phyloP scores from a whole-genome alignment of 805 yeast species.

The Saccharomycopsis sp. region DNA sequence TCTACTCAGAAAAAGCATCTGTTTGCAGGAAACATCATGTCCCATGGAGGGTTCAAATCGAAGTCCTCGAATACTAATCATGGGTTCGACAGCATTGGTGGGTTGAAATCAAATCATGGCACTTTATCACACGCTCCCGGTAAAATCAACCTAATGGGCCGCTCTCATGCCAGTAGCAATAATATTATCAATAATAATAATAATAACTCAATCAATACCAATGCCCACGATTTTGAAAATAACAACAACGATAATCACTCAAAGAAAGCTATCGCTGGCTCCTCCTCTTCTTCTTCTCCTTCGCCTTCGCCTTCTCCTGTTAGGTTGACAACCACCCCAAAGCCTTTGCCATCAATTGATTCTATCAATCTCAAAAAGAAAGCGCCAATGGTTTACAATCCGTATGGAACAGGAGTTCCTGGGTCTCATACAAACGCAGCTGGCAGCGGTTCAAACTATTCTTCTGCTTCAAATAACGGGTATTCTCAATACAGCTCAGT shows the following conservation, averaged over 20 bases:
- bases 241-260: too few species aligned
- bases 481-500: background rate
- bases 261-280: too few species aligned
- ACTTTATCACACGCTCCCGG: slow-evolving; percentile 18
- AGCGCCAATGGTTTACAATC: slow-evolving; percentile 12
- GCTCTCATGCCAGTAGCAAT: background rate
- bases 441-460: slow-evolving; percentile 3
- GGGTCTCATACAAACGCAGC: too few species aligned
- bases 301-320: too few species aligned
- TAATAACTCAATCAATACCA: background rate
- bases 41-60: too few species aligned
- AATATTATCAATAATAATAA: background rate
- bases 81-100: too few species aligned
- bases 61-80: too few species aligned
- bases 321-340: background rate
- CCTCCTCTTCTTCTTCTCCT: too few species aligned
- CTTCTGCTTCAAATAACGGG: slow-evolving; percentile 4
- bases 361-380: slow-evolving; percentile 8
- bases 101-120: slow-evolving; percentile 4
- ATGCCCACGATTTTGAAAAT: background rate
- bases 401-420: slow-evolving; percentile 17
- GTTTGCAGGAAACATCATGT: too few species aligned
- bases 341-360: slow-evolving; percentile 19
- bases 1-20: too few species aligned
- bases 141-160: slow-evolving; percentile 6